phyloP scores from a whole-genome alignment of 2,329 filamentous ascomycete species.

The Parafenestella ontariensis region DNA sequence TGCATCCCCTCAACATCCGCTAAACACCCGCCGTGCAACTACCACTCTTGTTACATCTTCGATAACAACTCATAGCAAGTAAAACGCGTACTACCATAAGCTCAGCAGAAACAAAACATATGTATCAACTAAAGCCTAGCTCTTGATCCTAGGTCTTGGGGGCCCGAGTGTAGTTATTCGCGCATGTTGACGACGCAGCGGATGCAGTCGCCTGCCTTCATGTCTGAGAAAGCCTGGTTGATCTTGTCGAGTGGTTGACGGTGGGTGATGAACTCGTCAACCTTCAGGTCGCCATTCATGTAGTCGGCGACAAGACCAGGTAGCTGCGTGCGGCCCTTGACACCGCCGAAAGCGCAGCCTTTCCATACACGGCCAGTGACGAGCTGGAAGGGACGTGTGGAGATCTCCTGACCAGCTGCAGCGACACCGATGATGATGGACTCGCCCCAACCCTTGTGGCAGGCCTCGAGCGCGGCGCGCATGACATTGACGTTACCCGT shows the following conservation, averaged over 20 bases:
- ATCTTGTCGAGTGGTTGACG: constrained; percentile 82
- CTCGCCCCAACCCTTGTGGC: constrained; percentile 99
- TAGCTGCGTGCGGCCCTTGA: constrained; percentile 96
- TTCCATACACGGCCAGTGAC: constrained; percentile 98
- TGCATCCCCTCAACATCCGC: constrained; percentile 1
- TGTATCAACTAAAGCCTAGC: constrained; percentile 7
- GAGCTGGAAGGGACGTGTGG: constrained; percentile 95
- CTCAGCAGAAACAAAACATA: neutral
- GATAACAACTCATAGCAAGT: neutral
- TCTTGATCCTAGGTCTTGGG: constrained; percentile 2
- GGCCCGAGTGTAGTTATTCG: constrained; percentile 28
- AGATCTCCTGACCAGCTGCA: constrained; percentile 93
- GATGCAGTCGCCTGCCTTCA: constrained; percentile 98
- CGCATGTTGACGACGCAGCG: constrained; percentile 83
- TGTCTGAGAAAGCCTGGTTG: constrained; percentile 88
- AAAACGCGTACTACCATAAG: neutral
- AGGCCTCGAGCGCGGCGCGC: constrained; percentile 93
- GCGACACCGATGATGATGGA: constrained; percentile 98
- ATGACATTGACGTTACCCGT: constrained; percentile 97
- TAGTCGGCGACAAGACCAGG: constrained; percentile 89
- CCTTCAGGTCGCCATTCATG: constrained; percentile 87
- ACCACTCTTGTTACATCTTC: neutral
- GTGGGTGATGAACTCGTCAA: constrained; percentile 99
- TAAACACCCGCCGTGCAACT: neutral
- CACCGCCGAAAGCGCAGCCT: constrained; percentile 95